Conservation (phyloP, 2,329 filamentous ascomycete genomes). For the Rachicladosporium sp. region DNA sequence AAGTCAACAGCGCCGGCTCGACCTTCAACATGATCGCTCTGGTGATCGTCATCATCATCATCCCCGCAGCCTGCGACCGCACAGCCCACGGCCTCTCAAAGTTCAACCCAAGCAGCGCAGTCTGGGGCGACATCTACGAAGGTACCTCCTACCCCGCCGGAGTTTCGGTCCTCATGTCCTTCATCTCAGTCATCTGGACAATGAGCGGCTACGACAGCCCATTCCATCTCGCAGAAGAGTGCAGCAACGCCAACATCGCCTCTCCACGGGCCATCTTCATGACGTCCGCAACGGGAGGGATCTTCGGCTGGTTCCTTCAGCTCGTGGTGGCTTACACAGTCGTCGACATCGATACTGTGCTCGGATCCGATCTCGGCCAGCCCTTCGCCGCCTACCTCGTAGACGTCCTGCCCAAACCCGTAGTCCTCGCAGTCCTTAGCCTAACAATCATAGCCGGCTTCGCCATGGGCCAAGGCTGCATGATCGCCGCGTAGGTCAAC, state of each 20-base stretch:
- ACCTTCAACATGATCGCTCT: constrained; percentile 59
- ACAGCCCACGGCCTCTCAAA: constrained; percentile 41
- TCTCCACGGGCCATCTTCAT: constrained; percentile 60
- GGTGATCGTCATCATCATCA: constrained; percentile 54
- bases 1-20: constrained; percentile 57
- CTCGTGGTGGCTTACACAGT: constrained; percentile 62
- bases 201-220: constrained; percentile 49
- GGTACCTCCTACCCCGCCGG: constrained; percentile 57
- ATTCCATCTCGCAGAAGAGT: constrained; percentile 65
- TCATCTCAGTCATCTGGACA: constrained; percentile 53
- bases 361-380: constrained; percentile 52
- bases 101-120: constrained; percentile 45
- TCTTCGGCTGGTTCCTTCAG: constrained; percentile 62
- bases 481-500: constrained; percentile 42
- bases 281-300: constrained; percentile 52
- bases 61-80: constrained; percentile 46
- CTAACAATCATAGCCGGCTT: constrained; percentile 59
- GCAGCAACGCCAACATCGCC: constrained; percentile 58
- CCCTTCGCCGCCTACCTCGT: constrained; percentile 59
- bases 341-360: constrained; percentile 45
- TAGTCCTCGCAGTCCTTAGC: constrained; percentile 49
- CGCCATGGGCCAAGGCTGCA: constrained; percentile 61
- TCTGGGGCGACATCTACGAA: constrained; percentile 55
- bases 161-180: constrained; percentile 57
- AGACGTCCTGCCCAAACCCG: constrained; percentile 49